Evolutionary conservation across 2,329 filamentous ascomycete genomes (phyloP).

Genomic region (Colletotrichum tabaci): DNA sequence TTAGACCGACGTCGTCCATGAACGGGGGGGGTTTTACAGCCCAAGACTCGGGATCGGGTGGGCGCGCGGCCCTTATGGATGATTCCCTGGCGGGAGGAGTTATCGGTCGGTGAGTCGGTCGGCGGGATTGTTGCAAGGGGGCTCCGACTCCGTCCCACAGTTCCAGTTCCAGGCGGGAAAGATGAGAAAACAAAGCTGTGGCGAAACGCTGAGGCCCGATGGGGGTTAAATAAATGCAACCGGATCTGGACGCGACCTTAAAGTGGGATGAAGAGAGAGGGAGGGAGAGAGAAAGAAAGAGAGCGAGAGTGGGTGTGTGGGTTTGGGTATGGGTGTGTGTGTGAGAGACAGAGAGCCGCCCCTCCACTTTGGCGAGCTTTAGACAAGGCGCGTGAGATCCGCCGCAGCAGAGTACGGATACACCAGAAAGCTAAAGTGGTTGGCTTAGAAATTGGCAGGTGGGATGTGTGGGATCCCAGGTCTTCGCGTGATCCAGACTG

Average conservation of each 20-base stretch:
- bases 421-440: constrained; percentile 21
- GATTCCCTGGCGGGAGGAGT: constrained; percentile 21
- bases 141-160: constrained; percentile 2
- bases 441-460: constrained; percentile 35
- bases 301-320: no score
- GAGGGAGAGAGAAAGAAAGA: no score
- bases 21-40: constrained; percentile 19
- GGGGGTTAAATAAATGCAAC: constrained; percentile 30
- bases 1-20: constrained; percentile 35
- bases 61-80: constrained; percentile 41
- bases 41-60: constrained; percentile 28
- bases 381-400: constrained; percentile 17
- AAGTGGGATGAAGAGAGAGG: constrained; percentile 17
- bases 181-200: constrained; percentile 4
- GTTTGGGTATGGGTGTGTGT: no score
- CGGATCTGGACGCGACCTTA: constrained; percentile 25
- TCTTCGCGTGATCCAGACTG: constrained; percentile 7
- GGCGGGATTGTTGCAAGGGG: constrained; percentile 15
- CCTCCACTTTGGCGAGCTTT: constrained; percentile 26
- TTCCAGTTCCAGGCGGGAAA: neutral
- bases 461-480: constrained; percentile 24
- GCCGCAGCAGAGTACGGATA: neutral
- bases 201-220: constrained; percentile 17
- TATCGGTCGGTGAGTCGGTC: neutral
- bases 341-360: no score